Base-by-base conservation (phyloP, 2,329 filamentous ascomycete species). In the Xylaria sp. region DNA sequence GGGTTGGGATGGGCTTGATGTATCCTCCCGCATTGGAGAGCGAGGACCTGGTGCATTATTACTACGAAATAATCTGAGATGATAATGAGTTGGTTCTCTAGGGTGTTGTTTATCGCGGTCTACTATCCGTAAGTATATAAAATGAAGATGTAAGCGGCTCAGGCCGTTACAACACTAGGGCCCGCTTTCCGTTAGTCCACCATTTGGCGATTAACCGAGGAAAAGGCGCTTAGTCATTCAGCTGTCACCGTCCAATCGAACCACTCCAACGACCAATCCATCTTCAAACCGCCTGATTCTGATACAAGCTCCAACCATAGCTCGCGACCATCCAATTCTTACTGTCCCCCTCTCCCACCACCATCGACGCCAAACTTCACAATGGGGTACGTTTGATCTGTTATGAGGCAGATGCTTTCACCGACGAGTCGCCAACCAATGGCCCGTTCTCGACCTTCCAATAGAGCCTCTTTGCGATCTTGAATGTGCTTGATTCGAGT, bases 331-430 rank as follows among this genome's bases (percentile, higher is more conserved):
- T 65, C 33, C 46, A 23, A 63, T 38, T 60, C 23, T 23, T 23
- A 23, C 23, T 23, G 23, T 23, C 23, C 23, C 42, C 38, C 36
- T 40, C 38, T 33, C n/a, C 20, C 28, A 60, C 31, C n/a, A 23
- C 64, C 68, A 60, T 63, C 68, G 60, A 57, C 59, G 33, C 66
- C 63, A 64, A 71, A 67, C 68, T 65, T 66, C 70, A 78, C 70
- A 68, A 79, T 79, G 77, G 73, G 68, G 77, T 79, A 78, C 26
- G 77, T 78, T 10, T 10, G 40, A 44, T 17, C 6, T n/a, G 6
- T 26, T 9, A 31, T 10, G 26, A 15, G 2, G 7, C 48, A 38
- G 51, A 53, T 46, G 31, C 59, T 51, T 23, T 23, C 48, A 40
- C 15, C 23, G 46, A 23, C 26, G 23, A 44, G 28, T 53, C 5